A percentile compares a stretch with the other conserved stretches of the same genome.
Evolutionary conservation across 345 rosid species (phyloP).

Genomic region (Eucalyptus leucophloia): DNA sequence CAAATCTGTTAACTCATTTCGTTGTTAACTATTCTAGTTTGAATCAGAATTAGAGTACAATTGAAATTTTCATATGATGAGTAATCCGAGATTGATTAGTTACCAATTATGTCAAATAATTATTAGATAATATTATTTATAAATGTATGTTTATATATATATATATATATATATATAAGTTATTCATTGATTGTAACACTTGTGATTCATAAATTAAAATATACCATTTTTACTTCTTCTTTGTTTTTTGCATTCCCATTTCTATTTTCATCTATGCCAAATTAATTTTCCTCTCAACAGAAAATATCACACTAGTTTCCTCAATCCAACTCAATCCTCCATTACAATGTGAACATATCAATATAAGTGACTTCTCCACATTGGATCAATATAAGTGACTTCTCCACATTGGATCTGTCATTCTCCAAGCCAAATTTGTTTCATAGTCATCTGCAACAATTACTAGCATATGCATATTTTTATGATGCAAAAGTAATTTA

Average conservation of each 20-base stretch:
- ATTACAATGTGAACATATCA: neutral
- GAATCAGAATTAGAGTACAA: rapidly evolving
- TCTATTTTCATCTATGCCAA: neutral
- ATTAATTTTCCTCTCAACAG: rapidly evolving
- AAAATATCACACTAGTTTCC: neutral
- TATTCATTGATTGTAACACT: neutral
- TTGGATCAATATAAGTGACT: neutral
- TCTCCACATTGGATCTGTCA: neutral
- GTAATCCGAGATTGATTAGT: neutral
- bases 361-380: neutral
- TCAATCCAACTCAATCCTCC: neutral
- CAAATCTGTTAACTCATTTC: rapidly evolving
- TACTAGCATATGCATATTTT: no score
- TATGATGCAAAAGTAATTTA: neutral
- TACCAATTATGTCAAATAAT: no score
- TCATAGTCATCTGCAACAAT: no score
- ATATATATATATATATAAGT: rapidly evolving
- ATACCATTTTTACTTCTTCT: neutral
- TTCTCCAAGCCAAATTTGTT: neutral
- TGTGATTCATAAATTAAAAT: rapidly evolving
- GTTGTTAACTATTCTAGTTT: rapidly evolving
- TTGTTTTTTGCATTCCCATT: no score
- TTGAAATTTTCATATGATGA: rapidly evolving
- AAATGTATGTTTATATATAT: rapidly evolving
- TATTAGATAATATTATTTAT: rapidly evolving